These are phyloP conservation scores for Populus davidiana DNA, from an alignment of 345 rosid genomes.

Conservation along the genomic window DNA sequence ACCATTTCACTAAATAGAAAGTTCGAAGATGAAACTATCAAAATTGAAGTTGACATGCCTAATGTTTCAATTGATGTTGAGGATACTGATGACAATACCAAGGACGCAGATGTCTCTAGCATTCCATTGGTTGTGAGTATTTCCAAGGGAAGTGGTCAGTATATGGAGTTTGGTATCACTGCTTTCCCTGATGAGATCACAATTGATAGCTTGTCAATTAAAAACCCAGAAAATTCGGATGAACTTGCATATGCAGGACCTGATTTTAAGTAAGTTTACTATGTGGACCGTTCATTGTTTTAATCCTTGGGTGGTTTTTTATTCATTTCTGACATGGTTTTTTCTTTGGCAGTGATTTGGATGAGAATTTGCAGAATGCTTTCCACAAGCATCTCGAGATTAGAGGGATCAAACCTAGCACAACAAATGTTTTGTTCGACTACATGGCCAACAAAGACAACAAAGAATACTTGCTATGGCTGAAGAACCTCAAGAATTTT, in stretches of 20 bases:
- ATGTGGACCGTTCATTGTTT: neutral
- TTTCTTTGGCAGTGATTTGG: constrained; percentile 50
- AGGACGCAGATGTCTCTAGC: constrained; percentile 8
- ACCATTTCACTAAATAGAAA: constrained; percentile 39
- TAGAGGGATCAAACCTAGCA: constrained; percentile 58
- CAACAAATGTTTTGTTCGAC: constrained; percentile 38
- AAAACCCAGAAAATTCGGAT: constrained; percentile 26
- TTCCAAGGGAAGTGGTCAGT: constrained; percentile 33
- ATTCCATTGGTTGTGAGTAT: constrained; percentile 53
- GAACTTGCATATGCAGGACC: constrained; percentile 70
- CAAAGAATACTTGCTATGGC: constrained; percentile 57
- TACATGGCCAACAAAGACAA: constrained; percentile 56
- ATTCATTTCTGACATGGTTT: neutral
- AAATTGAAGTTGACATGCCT: constrained; percentile 50
- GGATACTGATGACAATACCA: constrained; percentile 22
- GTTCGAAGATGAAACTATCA: constrained; percentile 44
- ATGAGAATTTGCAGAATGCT: constrained; percentile 64
- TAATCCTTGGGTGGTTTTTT: neutral
- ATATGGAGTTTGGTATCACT: constrained; percentile 52
- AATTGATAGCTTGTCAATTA: constrained; percentile 52
- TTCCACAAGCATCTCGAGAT: constrained; percentile 57
- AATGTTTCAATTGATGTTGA: constrained; percentile 19
- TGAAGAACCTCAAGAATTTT: constrained; percentile 52
- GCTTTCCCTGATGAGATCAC: constrained; percentile 49
- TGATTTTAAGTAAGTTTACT: constrained; percentile 47